A percentile compares a stretch with the other conserved stretches of the same genome.
phyloP scores from a whole-genome alignment of 1,139 yeast species.

The Groenewaldozyma sp. region DNA sequence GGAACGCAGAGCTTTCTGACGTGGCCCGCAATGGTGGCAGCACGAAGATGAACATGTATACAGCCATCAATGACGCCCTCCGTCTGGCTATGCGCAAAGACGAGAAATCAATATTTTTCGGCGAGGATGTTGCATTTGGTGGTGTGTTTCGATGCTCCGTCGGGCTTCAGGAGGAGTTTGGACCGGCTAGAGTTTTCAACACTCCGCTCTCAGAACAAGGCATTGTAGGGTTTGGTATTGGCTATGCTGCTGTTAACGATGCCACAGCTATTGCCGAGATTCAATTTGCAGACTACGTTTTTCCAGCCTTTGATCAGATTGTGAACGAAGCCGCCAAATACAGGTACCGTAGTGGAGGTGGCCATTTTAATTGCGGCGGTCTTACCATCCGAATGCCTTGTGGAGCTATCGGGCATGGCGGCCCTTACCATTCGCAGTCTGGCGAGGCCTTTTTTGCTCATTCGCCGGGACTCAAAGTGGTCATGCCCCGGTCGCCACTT shows the following conservation, averaged over 20 bases:
- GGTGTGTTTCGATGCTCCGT: constrained; percentile 34
- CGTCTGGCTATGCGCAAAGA: constrained; percentile 29
- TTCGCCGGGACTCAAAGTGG: constrained; percentile 30
- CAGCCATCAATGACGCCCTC: constrained; percentile 29
- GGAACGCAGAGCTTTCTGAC: constrained; percentile 11
- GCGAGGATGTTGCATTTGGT: constrained; percentile 33
- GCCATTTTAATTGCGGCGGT: constrained; percentile 26
- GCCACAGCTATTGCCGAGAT: constrained; percentile 31
- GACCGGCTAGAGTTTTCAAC: constrained; percentile 30
- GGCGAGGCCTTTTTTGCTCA: constrained; percentile 31
- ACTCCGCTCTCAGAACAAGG: constrained; percentile 32
- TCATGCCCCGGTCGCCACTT: constrained; percentile 30
- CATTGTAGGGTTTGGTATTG: constrained; percentile 29
- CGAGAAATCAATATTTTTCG: constrained; percentile 28
- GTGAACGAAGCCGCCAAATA: constrained; percentile 33
- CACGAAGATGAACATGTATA: constrained; percentile 27
- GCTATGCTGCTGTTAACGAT: constrained; percentile 29
- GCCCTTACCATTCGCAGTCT: constrained; percentile 31
- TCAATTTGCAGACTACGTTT: constrained; percentile 32
- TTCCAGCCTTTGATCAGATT: constrained; percentile 33
- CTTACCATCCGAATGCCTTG: constrained; percentile 32
- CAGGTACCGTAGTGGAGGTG: constrained; percentile 24
- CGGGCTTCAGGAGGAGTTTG: constrained; percentile 31
- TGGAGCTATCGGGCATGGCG: constrained; percentile 32
- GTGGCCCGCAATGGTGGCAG: constrained; percentile 13